These are phyloP conservation scores for Paramarasmius palmivorus DNA, from an alignment of 1,284 basidiomycete species.

Conservation along the genomic window DNA sequence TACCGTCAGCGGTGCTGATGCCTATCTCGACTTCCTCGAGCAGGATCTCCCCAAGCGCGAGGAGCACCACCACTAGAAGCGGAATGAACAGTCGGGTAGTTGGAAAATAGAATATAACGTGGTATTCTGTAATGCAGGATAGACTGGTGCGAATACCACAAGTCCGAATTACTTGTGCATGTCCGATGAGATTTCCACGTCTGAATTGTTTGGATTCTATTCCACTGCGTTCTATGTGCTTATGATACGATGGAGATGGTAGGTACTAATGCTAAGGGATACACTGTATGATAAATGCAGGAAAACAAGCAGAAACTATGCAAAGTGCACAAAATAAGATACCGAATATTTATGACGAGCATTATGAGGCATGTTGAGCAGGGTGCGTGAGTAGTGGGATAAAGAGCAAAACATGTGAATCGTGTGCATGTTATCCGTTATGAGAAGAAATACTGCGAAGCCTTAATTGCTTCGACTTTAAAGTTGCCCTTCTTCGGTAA, in stretches of 20 bases:
- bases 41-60: conserved; percentile 43
- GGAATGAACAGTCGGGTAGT: not conserved
- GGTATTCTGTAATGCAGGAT: conserved; percentile 1
- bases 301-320: not conserved
- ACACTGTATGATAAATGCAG: not conserved
- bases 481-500: conserved; percentile 89
- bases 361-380: not conserved
- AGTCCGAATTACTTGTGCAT: too few species aligned
- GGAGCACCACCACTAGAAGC: conserved; percentile 39
- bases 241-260: not conserved
- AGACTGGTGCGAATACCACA: not conserved
- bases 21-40: conserved; percentile 46
- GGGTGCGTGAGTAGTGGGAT: not conserved
- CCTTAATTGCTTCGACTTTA: conserved; percentile 82
- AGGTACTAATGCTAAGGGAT: conserved; percentile 1
- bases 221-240: too few species aligned
- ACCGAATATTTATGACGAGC: not conserved
- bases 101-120: conserved; percentile 19
- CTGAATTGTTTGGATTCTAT: not conserved
- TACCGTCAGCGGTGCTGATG: conserved; percentile 37
- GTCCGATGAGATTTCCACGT: too few species aligned
- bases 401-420: not conserved
- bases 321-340: not conserved
- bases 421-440: conserved; percentile 30
- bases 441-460: conserved; percentile 91